phyloP scores from a whole-genome alignment of 257 asterid species.

The Plectranthus barbatus region DNA sequence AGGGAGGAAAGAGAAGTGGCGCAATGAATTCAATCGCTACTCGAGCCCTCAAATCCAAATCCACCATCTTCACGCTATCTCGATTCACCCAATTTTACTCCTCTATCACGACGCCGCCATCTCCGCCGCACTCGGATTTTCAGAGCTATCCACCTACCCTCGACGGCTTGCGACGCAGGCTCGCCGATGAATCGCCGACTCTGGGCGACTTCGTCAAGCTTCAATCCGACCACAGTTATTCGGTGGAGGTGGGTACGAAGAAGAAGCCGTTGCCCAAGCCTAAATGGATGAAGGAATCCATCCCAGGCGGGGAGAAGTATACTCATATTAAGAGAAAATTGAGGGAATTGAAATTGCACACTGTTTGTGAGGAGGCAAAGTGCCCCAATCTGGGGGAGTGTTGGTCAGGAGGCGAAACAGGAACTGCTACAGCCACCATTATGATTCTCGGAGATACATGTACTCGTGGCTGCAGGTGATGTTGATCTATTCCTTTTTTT shows the following conservation, averaged over 20 bases:
- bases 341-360: constrained; percentile 88
- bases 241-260: constrained; percentile 94
- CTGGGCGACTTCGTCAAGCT: constrained; percentile 51
- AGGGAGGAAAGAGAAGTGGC: too few species aligned
- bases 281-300: constrained; percentile 96
- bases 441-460: constrained; percentile 98
- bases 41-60: constrained; percentile 53
- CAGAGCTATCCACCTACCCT: constrained; percentile 53
- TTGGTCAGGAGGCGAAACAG: constrained; percentile 99
- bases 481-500: constrained; percentile 6
- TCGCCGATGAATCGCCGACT: constrained; percentile 60
- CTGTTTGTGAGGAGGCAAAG: constrained; percentile 98
- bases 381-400: constrained; percentile 99
- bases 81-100: constrained; percentile 37
- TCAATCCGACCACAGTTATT: constrained; percentile 58
- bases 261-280: constrained; percentile 96
- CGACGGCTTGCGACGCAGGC: constrained; percentile 71
- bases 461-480: constrained; percentile 94
- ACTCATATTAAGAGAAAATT: constrained; percentile 74
- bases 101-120: constrained; percentile 28
- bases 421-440: constrained; percentile 96
- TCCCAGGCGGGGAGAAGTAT: constrained; percentile 97
- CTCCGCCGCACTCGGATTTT: constrained; percentile 27
- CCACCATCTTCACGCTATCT: constrained; percentile 21
- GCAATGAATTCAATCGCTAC: constrained; percentile 52